Conservation (phyloP, 352 stramenopile species). For the Thalassiosira exigua region DNA sequence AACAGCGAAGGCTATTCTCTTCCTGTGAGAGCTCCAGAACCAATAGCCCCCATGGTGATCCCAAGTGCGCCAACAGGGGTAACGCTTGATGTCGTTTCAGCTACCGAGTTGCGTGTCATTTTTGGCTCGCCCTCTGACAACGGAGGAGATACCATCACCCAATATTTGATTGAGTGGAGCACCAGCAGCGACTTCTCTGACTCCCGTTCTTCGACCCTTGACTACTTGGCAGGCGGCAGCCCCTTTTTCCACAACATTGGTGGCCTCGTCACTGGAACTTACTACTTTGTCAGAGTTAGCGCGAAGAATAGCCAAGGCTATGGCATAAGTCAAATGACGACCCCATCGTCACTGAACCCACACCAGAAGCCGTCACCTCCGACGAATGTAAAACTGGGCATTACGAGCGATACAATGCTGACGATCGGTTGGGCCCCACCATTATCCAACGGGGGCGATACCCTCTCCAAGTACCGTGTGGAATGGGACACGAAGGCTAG, state of each 20-base stretch:
- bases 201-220: constrained; percentile 50
- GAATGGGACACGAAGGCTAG: constrained; percentile 91
- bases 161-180: constrained; percentile 86
- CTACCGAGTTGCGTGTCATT: constrained; percentile 88
- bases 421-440: constrained; percentile 89
- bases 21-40: constrained; percentile 60
- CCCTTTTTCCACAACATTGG: constrained; percentile 83
- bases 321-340: constrained; percentile 88
- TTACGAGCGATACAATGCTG: constrained; percentile 90
- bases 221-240: constrained; percentile 71
- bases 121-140: constrained; percentile 91
- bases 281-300: constrained; percentile 85
- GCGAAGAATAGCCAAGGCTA: constrained; percentile 85
- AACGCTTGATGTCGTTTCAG: constrained; percentile 88
- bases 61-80: constrained; percentile 87
- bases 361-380: constrained; percentile 90
- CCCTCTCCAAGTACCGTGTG: constrained; percentile 89
- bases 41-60: constrained; percentile 87
- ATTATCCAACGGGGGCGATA: constrained; percentile 89
- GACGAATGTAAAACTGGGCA: constrained; percentile 84
- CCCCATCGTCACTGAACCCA: constrained; percentile 90
- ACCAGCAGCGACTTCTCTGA: constrained; percentile 67
- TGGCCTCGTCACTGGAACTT: constrained; percentile 72
- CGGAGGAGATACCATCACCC: constrained; percentile 88
- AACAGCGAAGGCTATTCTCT: constrained; percentile 92